A percentile compares a stretch with the other conserved stretches of the same genome.
These are phyloP conservation scores for Ophiocordyceps robertsii DNA, from an alignment of 2,329 filamentous ascomycete species.

Conservation along the genomic window DNA sequence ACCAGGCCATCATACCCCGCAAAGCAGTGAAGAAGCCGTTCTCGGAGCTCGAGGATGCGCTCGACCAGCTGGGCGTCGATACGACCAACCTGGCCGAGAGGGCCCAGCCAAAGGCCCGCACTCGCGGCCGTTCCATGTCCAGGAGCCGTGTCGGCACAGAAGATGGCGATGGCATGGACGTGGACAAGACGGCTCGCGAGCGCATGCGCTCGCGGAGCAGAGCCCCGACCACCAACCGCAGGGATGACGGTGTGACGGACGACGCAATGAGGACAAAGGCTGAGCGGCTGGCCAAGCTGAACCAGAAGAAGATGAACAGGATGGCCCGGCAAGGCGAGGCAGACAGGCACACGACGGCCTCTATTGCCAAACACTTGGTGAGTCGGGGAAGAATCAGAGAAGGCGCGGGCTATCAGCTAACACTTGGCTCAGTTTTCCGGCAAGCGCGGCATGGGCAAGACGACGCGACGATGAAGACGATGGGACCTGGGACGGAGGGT, in stretches of 20 bases:
- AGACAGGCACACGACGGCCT: conserved; percentile 74
- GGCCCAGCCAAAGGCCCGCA: conserved; percentile 48
- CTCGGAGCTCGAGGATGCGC: conserved; percentile 72
- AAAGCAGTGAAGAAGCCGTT: conserved; percentile 68
- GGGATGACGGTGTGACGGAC: conserved; percentile 64
- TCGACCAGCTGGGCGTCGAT: conserved; percentile 78
- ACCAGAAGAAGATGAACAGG: conserved; percentile 97
- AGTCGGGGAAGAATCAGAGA: conserved; percentile 21
- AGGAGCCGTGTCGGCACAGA: conserved; percentile 49
- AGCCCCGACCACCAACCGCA: conserved; percentile 47
- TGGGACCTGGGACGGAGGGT: background rate
- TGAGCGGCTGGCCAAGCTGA: conserved; percentile 74
- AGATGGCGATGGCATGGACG: conserved; percentile 64
- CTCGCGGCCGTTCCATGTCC: conserved; percentile 57
- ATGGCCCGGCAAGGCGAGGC: conserved; percentile 95
- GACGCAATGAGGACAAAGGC: conserved; percentile 59
- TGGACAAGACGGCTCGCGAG: conserved; percentile 43
- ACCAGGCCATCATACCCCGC: conserved; percentile 84
- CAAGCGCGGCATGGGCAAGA: conserved; percentile 91
- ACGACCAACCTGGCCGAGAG: conserved; percentile 61
- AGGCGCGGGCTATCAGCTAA: conserved; percentile 15
- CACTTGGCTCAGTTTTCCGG: conserved; percentile 53
- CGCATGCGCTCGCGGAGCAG: conserved; percentile 63
- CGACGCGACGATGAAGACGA: conserved; percentile 46
- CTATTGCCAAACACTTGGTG: conserved; percentile 84